Percentiles rank a stretch among this genome's conserved stretches.
Evolutionary conservation across 2,329 filamentous ascomycete species (phyloP).

Genomic region (Tolypocladium ophioglossoides): DNA sequence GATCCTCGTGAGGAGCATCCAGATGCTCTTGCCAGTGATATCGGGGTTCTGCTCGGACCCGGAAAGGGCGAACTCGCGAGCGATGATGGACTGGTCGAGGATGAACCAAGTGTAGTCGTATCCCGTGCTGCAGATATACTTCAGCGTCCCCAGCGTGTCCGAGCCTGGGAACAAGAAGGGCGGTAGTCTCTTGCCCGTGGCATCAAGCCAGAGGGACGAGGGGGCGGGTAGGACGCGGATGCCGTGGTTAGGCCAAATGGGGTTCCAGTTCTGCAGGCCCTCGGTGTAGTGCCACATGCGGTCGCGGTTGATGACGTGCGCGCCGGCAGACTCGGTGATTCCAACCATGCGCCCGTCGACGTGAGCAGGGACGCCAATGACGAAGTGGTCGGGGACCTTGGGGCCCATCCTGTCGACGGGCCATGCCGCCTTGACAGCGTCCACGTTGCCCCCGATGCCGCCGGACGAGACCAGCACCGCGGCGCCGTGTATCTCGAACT

Average conservation of each 20-base stretch:
- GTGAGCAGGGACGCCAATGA: conserved; percentile 50
- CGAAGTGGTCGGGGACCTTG: conserved; percentile 43
- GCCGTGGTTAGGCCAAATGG: conserved; percentile 51
- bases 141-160: conserved; percentile 47
- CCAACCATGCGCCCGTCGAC: conserved; percentile 55
- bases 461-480: conserved; percentile 46
- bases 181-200: conserved; percentile 46
- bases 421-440: conserved; percentile 47
- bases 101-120: conserved; percentile 57
- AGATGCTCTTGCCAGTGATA: conserved; percentile 45
- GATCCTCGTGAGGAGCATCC: conserved; percentile 38
- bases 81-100: conserved; percentile 45
- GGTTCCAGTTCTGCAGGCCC: conserved; percentile 49
- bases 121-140: conserved; percentile 48
- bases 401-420: conserved; percentile 46
- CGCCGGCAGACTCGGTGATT: conserved; percentile 42
- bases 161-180: conserved; percentile 45
- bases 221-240: conserved; percentile 51
- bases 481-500: conserved; percentile 42
- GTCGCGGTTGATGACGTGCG: conserved; percentile 47
- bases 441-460: conserved; percentile 52
- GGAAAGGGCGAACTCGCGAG: conserved; percentile 50
- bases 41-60: conserved; percentile 56
- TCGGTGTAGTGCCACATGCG: conserved; percentile 60
- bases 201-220: conserved; percentile 53